Evolutionary conservation across 2,329 filamentous ascomycete species (phyloP).

Genomic region (Pseudopyricularia cyperi): DNA sequence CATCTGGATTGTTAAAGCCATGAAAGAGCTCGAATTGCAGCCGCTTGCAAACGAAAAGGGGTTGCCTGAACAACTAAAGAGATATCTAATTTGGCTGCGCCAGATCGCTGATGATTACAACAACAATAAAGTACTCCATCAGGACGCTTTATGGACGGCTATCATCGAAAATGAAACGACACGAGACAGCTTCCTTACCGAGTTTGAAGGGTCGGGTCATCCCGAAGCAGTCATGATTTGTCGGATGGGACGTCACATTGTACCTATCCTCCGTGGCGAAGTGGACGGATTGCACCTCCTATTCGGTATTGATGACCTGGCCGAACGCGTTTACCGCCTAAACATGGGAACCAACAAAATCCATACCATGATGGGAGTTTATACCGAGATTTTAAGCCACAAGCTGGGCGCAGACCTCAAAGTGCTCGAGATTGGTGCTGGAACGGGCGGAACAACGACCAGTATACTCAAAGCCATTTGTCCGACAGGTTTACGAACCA

Average conservation of each 20-base stretch:
- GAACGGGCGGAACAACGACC: conserved; percentile 15
- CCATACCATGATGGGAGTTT: conserved; percentile 5
- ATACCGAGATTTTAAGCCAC: conserved; percentile 3
- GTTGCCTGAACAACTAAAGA: background rate
- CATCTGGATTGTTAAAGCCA: background rate
- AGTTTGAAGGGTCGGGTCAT: background rate
- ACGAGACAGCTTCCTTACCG: background rate
- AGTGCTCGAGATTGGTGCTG: conserved; percentile 23
- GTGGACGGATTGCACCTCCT: background rate
- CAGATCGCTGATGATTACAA: background rate
- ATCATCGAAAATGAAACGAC: background rate
- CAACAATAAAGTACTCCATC: background rate
- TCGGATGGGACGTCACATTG: background rate
- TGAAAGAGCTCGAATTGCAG: background rate
- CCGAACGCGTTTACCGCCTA: background rate
- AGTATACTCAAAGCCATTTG: background rate
- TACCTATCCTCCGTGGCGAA: background rate
- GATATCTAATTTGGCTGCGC: background rate
- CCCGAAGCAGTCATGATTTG: background rate
- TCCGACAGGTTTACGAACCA: background rate
- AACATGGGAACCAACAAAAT: conserved; percentile 5
- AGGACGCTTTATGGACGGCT: background rate
- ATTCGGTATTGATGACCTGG: background rate
- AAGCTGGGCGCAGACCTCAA: conserved; percentile 6
- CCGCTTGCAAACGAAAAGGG: background rate